These are phyloP conservation scores for Aspergillus bertholletiae DNA, from an alignment of 495 filamentous ascomycete genomes.

Conservation along the genomic window DNA sequence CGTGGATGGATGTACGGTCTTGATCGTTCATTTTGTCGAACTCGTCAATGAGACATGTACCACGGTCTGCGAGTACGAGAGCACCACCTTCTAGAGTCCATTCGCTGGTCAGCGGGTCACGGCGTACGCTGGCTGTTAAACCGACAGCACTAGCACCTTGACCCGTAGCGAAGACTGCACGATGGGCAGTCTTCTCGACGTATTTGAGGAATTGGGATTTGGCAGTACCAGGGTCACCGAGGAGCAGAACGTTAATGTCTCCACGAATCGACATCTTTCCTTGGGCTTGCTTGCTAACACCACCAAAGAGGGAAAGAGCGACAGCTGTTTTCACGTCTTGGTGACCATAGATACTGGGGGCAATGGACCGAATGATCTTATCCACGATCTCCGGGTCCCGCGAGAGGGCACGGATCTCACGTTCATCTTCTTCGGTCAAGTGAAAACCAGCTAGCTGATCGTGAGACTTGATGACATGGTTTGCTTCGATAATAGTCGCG, in stretches of 20 bases:
- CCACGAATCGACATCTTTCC: conserved; percentile 90
- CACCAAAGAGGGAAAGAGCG: conserved; percentile 90
- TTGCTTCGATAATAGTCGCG: conserved; percentile 95
- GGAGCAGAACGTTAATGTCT: conserved; percentile 96
- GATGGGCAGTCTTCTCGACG: conserved; percentile 94
- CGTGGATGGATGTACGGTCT: conserved; percentile 96
- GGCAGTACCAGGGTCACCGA: conserved; percentile 96
- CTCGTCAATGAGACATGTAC: conserved; percentile 96
- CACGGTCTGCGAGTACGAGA: conserved; percentile 90
- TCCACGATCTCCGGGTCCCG: conserved; percentile 90
- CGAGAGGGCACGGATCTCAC: conserved; percentile 80
- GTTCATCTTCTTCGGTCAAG: conserved; percentile 93
- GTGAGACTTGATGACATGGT: conserved; percentile 94
- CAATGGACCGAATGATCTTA: conserved; percentile 91
- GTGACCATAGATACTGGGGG: conserved; percentile 96
- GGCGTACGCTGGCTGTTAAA: conserved; percentile 94
- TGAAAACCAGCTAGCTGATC: conserved; percentile 97
- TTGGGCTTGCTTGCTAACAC: conserved; percentile 84
- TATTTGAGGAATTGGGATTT: conserved; percentile 99
- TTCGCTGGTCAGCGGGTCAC: conserved; percentile 92
- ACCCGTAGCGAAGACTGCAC: conserved; percentile 96
- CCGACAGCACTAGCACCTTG: conserved; percentile 97
- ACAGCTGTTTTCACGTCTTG: conserved; percentile 97
- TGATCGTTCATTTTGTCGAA: conserved; percentile 99
- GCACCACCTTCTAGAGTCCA: conserved; percentile 99